phyloP scores from a whole-genome alignment of 345 rosid species.

The Acer yangbiense region DNA sequence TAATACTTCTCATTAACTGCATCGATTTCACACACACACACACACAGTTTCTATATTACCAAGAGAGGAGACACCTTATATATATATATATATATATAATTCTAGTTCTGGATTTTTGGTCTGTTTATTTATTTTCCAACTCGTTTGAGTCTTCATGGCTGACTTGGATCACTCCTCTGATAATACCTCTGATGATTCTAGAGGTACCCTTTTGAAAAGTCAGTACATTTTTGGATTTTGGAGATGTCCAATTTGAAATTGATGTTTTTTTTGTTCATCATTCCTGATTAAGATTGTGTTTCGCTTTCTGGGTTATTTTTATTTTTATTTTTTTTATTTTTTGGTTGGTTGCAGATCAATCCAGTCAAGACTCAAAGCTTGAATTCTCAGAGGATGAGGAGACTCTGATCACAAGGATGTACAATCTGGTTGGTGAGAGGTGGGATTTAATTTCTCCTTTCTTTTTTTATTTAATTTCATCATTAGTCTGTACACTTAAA shows the following conservation, averaged over 20 bases:
- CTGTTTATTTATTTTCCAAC: not conserved
- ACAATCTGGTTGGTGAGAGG: slow-evolving; percentile 58
- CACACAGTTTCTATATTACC: no score
- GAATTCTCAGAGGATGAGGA: slow-evolving; percentile 58
- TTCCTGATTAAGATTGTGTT: not conserved
- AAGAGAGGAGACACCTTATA: no score
- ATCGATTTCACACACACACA: not conserved
- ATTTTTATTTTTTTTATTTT: not conserved
- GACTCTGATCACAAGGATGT: slow-evolving; percentile 52
- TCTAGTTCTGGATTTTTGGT: not conserved
- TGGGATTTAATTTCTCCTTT: slow-evolving; percentile 15
- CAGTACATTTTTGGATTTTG: not conserved
- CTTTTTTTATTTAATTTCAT: not conserved
- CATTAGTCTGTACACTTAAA: not conserved
- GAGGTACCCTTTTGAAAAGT: slow-evolving; percentile 25
- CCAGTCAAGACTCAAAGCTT: slow-evolving; percentile 37
- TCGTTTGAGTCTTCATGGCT: slow-evolving; percentile 31
- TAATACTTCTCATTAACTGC: slow-evolving; percentile 11
- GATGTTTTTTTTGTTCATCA: not conserved
- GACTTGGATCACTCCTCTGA: slow-evolving; percentile 41
- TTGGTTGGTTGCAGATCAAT: slow-evolving; percentile 29
- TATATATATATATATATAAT: no score
- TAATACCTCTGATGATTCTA: slow-evolving; percentile 32
- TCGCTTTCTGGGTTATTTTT: not conserved
- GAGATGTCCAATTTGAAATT: not conserved